Conservation (phyloP, 2,329 filamentous ascomycete genomes). For the Scytalidium sp. region DNA sequence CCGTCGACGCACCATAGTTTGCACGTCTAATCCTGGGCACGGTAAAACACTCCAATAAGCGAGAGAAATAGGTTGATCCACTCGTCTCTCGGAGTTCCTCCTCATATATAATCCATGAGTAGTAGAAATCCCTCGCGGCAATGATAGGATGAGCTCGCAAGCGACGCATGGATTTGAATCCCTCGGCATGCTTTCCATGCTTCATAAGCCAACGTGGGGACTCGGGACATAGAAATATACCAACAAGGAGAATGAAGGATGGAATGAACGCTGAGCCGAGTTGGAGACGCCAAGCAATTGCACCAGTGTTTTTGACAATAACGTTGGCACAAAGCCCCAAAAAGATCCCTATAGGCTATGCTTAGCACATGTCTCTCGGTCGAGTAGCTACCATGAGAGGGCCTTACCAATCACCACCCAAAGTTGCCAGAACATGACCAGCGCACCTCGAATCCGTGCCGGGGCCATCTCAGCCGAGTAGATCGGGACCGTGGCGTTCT, state of each 20-base stretch:
- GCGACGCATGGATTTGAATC: slow-evolving; percentile 46
- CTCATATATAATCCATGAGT: slow-evolving; percentile 28
- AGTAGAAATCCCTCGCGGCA: slow-evolving; percentile 61
- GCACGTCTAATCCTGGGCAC: slow-evolving; percentile 46
- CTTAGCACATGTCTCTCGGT: no score
- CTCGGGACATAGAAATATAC: slow-evolving; percentile 61
- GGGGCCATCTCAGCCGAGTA: slow-evolving; percentile 59
- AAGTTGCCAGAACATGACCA: slow-evolving; percentile 47
- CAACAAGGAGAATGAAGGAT: slow-evolving; percentile 52
- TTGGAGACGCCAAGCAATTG: slow-evolving; percentile 59
- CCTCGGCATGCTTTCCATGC: slow-evolving; percentile 54
- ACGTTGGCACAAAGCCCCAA: slow-evolving; percentile 59
- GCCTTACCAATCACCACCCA: no score
- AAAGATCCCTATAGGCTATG: no score
- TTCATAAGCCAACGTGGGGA: slow-evolving; percentile 70
- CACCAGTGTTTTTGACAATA: slow-evolving; percentile 48
- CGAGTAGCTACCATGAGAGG: no score
- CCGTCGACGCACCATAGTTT: slow-evolving; percentile 54
- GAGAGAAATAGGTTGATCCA: slow-evolving; percentile 34
- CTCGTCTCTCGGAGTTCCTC: slow-evolving; percentile 53
- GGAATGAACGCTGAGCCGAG: slow-evolving; percentile 62
- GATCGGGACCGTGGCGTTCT: slow-evolving; percentile 67
- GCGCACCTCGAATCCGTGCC: slow-evolving; percentile 47
- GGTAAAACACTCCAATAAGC: slow-evolving; percentile 42
- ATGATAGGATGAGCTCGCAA: slow-evolving; percentile 61